Evolutionary conservation across 2,329 filamentous ascomycete species (phyloP).

Genomic region (Coniochaeta hoffmannii): DNA sequence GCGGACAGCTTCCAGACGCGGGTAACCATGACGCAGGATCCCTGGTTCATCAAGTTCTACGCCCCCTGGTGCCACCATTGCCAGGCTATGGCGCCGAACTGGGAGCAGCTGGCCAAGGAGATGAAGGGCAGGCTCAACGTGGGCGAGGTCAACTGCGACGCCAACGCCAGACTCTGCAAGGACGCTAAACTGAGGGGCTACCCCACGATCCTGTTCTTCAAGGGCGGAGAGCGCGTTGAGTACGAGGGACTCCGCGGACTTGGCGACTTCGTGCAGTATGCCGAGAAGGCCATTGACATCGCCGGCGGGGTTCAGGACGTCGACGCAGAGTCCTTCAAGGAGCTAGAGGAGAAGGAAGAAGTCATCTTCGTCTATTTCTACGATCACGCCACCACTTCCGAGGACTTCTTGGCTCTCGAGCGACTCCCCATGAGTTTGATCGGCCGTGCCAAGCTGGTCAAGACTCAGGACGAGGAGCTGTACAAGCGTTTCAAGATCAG

Average conservation of each 20-base stretch:
- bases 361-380: slow-evolving; percentile 98
- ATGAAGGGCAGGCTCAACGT: slow-evolving; percentile 88
- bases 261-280: slow-evolving; percentile 81
- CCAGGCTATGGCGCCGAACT: slow-evolving; percentile 83
- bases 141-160: slow-evolving; percentile 93
- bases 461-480: slow-evolving; percentile 72
- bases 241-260: slow-evolving; percentile 88
- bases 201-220: slow-evolving; percentile 89
- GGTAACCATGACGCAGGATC: slow-evolving; percentile 80
- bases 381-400: slow-evolving; percentile 84
- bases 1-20: slow-evolving; percentile 79
- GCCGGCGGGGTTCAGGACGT: slow-evolving; percentile 74
- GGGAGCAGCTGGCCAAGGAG: slow-evolving; percentile 82
- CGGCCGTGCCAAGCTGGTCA: slow-evolving; percentile 86
- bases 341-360: slow-evolving; percentile 85
- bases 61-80: slow-evolving; percentile 97
- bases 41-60: slow-evolving; percentile 99
- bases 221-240: slow-evolving; percentile 82
- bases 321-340: slow-evolving; percentile 66
- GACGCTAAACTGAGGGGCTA: slow-evolving; percentile 74
- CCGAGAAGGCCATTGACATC: slow-evolving; percentile 76
- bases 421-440: slow-evolving; percentile 81
- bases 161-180: slow-evolving; percentile 82
- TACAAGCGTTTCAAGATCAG: slow-evolving; percentile 86
- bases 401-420: slow-evolving; percentile 86